Base-by-base conservation (phyloP, 1,284 basidiomycete species). In the Sporisorium iseilematis-ciliati region DNA sequence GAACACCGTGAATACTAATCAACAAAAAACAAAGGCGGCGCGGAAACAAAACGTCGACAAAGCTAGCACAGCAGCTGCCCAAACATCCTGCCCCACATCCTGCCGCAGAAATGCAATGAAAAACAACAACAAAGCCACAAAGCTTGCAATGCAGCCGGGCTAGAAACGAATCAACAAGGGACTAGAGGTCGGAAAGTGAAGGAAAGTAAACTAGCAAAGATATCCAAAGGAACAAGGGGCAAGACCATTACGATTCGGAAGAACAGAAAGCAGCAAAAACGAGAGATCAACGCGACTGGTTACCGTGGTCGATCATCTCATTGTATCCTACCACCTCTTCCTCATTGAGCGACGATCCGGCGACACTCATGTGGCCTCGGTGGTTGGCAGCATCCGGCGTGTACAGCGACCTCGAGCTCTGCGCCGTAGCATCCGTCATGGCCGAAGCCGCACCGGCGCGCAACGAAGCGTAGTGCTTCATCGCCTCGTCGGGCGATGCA, bases 311-410 rank as follows among this genome's bases (percentile, higher is more conserved):
- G 55, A 77, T 69, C 79, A 80, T 80, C 65, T 82, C 77, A 59
- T 81, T 80, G 79, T 82, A 82, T 31, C 81, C 81, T 2, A 82
- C 81, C 10, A 82, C 81, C 43, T 82, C 81, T 52, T 82, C 81
- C 66, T 82, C 81, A 60, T 82, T 82, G 57, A 82, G 65, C 45
- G 66, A 72, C 42, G 70, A 77, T 38, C 80, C 78, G 12, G 73
- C 78, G 46, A 77, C 66, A 42, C 72, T 71, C 74, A 60, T 53
- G 42, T 75, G 72, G 8, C 54, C 64, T 25, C 67, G 70, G 57
- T 76, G 77, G 26, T 66, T 60, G 35, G 56, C 38, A 12, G 63
- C 62, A 55, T 65, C 78, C 7, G 75, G 74, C n/a, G 79, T 79
- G 69, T 80, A 81, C 20, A 82, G 69, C 38, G 75, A 78, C 49